Conservation (phyloP, 306 rosid genomes). For the Mimosa pudica region DNA sequence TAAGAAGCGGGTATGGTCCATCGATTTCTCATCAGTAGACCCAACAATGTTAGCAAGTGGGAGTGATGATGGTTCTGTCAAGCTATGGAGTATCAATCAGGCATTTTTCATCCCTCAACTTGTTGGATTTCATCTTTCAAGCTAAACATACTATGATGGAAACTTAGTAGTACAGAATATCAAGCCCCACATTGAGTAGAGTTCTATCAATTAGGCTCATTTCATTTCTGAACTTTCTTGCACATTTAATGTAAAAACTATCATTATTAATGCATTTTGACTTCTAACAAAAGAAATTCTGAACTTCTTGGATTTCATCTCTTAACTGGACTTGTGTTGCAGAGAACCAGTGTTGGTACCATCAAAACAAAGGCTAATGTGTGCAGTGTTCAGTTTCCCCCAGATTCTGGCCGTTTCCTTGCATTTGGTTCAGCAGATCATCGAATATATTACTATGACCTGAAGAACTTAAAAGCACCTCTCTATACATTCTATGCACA, state of each 20-base stretch:
- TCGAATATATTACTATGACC: slow-evolving; percentile 81
- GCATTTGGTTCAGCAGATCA: slow-evolving; percentile 98
- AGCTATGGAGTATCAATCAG: slow-evolving; percentile 99
- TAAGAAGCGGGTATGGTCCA: slow-evolving; percentile 91
- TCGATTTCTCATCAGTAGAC: slow-evolving; percentile 88
- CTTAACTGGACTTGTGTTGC: slow-evolving; percentile 66
- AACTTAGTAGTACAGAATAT: neutral
- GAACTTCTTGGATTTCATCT: too few relatives aligned
- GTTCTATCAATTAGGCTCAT: too few relatives aligned
- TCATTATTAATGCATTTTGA: too few relatives aligned
- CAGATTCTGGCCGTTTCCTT: slow-evolving; percentile 76
- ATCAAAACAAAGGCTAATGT: slow-evolving; percentile 93
- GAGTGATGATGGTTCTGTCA: slow-evolving; percentile 89
- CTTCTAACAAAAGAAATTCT: too few relatives aligned
- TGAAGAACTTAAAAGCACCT: slow-evolving; percentile 70
- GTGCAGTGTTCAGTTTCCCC: slow-evolving; percentile 88
- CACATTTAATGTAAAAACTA: too few relatives aligned
- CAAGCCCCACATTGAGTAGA: neutral
- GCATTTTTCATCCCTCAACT: slow-evolving; percentile 90
- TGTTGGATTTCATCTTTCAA: slow-evolving; percentile 94
- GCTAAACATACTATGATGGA: slow-evolving; percentile 62
- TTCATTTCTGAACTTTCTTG: too few relatives aligned
- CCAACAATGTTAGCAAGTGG: slow-evolving; percentile 96
- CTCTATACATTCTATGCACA: slow-evolving; percentile 82
- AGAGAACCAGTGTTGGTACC: slow-evolving; percentile 86